Percentiles rank a stretch among this genome's conserved stretches.
Conservation (phyloP, 1,284 basidiomycete genomes). For the Irpex rosettiformis region DNA sequence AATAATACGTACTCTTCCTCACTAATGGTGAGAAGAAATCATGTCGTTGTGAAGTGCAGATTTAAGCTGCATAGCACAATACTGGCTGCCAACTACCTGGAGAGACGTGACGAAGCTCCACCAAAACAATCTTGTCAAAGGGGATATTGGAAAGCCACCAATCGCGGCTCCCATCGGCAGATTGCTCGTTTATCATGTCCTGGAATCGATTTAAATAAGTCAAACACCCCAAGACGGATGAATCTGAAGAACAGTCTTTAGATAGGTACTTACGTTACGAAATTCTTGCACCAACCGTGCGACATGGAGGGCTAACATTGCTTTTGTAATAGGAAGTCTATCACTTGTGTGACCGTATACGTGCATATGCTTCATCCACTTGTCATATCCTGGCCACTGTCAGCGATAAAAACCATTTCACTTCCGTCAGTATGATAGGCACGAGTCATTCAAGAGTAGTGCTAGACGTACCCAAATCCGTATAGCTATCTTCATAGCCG, state of each 20-base stretch:
- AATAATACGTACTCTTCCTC: too few species aligned
- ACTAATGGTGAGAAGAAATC: too few species aligned
- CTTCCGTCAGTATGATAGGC: background rate
- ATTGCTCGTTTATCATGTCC: background rate
- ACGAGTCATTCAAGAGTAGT: background rate
- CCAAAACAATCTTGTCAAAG: conserved; percentile 7
- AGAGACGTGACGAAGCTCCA: conserved; percentile 10
- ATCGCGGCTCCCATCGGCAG: background rate
- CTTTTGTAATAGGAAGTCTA: background rate
- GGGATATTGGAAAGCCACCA: conserved; percentile 6
- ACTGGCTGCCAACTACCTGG: conserved; percentile 12
- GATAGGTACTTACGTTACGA: too few species aligned
- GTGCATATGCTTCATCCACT: background rate
- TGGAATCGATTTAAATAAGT: background rate
- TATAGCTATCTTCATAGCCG: background rate
- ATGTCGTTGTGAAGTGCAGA: too few species aligned
- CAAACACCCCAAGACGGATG: background rate
- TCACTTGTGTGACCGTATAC: background rate
- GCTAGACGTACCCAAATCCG: background rate
- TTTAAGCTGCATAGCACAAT: background rate
- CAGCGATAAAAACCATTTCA: background rate
- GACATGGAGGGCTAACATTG: background rate
- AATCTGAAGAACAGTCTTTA: background rate
- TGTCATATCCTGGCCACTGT: background rate
- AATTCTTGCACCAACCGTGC: background rate